phyloP scores from a whole-genome alignment of 1,139 yeast genomes.

The Lipomyces yarrowii region DNA sequence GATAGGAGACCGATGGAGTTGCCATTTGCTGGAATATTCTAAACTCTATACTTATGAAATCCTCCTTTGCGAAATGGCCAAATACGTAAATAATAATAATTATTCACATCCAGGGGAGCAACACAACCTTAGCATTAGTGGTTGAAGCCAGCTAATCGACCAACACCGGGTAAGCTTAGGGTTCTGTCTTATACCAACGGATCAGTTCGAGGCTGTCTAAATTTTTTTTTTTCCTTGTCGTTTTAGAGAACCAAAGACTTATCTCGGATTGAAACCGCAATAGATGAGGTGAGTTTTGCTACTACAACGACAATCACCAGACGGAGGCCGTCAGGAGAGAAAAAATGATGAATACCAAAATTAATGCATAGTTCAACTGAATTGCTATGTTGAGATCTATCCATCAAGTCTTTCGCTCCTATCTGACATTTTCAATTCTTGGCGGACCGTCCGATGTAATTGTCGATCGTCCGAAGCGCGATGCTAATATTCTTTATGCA shows the following conservation, averaged over 20 bases:
- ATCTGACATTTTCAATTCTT: conserved; percentile 12
- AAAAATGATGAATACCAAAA: conserved; percentile 12
- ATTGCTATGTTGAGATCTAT: conserved; percentile 22
- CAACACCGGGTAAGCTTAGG: no score
- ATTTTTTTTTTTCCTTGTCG: background rate
- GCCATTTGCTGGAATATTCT: background rate
- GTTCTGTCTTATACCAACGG: background rate
- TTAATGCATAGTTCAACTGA: conserved; percentile 28
- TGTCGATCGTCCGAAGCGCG: no score
- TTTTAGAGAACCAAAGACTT: background rate
- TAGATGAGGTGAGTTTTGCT: background rate
- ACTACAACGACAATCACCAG: background rate
- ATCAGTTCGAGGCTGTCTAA: background rate
- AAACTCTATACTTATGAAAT: background rate
- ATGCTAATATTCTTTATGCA: background rate
- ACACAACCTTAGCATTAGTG: background rate
- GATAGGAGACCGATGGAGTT: background rate
- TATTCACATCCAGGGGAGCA: background rate
- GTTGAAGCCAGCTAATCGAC: background rate
- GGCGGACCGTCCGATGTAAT: background rate
- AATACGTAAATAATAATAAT: background rate
- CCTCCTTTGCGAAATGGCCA: background rate
- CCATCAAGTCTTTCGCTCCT: conserved; percentile 30
- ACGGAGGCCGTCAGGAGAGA: background rate
- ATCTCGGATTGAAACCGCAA: background rate